Evolutionary conservation across 306 rosid genomes (phyloP).

Genomic region (Medicago ruthenica): DNA sequence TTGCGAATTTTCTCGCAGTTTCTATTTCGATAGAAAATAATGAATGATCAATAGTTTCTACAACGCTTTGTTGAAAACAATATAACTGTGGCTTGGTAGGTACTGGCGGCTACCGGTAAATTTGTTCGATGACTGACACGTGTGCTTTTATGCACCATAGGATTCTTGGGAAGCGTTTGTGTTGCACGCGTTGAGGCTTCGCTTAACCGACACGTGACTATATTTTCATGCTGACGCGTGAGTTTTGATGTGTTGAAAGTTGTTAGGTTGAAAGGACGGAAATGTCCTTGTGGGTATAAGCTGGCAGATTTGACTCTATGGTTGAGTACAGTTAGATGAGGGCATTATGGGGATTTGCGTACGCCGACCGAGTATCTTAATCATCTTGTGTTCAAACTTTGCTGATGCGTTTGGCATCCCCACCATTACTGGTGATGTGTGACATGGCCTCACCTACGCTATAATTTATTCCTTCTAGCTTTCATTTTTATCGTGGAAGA

Average conservation of each 20-base stretch:
- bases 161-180: slow-evolving; percentile 18
- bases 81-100: slow-evolving; percentile 42
- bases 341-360: slow-evolving; percentile 32
- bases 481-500: too few species aligned
- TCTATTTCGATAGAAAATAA: slow-evolving; percentile 4
- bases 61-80: neutral
- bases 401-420: slow-evolving; percentile 40
- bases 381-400: slow-evolving; percentile 39
- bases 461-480: too few species aligned
- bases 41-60: slow-evolving; percentile 25
- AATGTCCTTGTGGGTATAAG: slow-evolving; percentile 37
- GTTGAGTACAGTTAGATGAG: neutral
- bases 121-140: slow-evolving; percentile 45
- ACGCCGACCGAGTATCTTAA: slow-evolving; percentile 43
- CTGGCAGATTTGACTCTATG: slow-evolving; percentile 50
- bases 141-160: slow-evolving; percentile 31
- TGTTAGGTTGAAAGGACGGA: neutral
- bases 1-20: slow-evolving; percentile 52
- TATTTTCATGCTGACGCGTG: slow-evolving; percentile 56
- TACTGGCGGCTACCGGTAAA: slow-evolving; percentile 70
- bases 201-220: slow-evolving; percentile 57
- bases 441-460: slow-evolving; percentile 10
- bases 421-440: slow-evolving; percentile 36
- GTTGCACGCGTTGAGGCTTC: slow-evolving; percentile 37
- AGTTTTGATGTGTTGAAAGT: slow-evolving; percentile 30